A percentile compares a stretch with the other conserved stretches of the same genome.
These are phyloP conservation scores for Globisporangium orthogonon DNA, from an alignment of 352 stramenopile genomes.

Conservation along the genomic window DNA sequence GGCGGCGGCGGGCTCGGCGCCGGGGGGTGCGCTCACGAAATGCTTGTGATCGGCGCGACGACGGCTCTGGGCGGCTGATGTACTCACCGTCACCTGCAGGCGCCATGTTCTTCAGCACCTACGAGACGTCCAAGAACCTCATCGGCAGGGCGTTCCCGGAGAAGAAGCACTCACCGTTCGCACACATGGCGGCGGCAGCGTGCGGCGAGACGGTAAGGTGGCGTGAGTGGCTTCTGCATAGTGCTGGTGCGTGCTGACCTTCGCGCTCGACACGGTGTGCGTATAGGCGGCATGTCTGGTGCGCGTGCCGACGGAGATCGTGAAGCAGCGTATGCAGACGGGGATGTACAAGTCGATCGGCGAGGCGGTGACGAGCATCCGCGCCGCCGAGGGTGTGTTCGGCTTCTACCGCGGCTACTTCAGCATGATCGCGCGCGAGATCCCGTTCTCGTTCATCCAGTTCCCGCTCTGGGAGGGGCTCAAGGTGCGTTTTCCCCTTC, in stretches of 20 bases:
- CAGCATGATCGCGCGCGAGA: slow-evolving; percentile 97
- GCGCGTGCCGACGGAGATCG: slow-evolving; percentile 97
- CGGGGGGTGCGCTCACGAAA: slow-evolving; percentile 52
- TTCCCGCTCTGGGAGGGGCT: slow-evolving; percentile 98
- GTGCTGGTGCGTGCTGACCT: not conserved
- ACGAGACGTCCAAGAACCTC: slow-evolving; percentile 87
- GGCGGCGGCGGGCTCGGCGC: slow-evolving; percentile 88
- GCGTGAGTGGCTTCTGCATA: not conserved
- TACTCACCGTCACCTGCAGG: slow-evolving; percentile 27
- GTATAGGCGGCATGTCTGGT: slow-evolving; percentile 92
- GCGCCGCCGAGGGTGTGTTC: slow-evolving; percentile 59
- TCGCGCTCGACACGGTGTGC: not conserved
- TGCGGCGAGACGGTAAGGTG: slow-evolving; percentile 88
- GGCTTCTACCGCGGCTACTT: slow-evolving; percentile 97
- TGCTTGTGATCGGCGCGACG: not conserved
- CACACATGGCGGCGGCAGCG: slow-evolving; percentile 94
- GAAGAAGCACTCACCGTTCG: slow-evolving; percentile 78
- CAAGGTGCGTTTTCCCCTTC: slow-evolving; percentile 60
- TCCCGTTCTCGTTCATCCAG: slow-evolving; percentile 99
- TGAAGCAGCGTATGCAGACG: slow-evolving; percentile 99
- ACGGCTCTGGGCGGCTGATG: not conserved
- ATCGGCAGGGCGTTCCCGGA: slow-evolving; percentile 47
- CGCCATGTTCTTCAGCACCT: slow-evolving; percentile 87
- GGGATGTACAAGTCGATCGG: slow-evolving; percentile 77
- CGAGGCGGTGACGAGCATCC: slow-evolving; percentile 70